A percentile compares a stretch with the other conserved stretches of the same genome.
Evolutionary conservation across 441 rosid species (phyloP).

Genomic region (Pelargonium cotyledonis): DNA sequence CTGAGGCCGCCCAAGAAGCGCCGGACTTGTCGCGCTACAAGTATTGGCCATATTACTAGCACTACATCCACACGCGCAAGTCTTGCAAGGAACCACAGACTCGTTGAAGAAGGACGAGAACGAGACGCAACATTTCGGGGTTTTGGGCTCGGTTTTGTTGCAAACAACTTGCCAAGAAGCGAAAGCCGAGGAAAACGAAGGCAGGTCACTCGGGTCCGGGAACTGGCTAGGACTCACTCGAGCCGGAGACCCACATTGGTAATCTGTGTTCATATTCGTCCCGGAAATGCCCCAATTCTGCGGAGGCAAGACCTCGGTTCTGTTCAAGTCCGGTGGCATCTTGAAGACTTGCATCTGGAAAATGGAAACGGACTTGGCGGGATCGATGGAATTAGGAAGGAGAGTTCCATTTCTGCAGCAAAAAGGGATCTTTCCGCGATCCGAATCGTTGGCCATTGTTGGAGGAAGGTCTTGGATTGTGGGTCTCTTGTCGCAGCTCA

Average conservation of each 20-base stretch:
- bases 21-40: slow-evolving; percentile 31
- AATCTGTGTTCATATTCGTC: slow-evolving; percentile 31
- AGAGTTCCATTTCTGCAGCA: slow-evolving; percentile 53
- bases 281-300: slow-evolving; percentile 45
- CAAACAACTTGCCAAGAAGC: slow-evolving; percentile 56
- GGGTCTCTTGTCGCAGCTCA: slow-evolving; percentile 44
- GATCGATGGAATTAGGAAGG: slow-evolving; percentile 38
- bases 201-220: slow-evolving; percentile 42
- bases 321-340: slow-evolving; percentile 51
- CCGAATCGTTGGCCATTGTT: slow-evolving; percentile 34
- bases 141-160: slow-evolving; percentile 36
- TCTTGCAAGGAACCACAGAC: slow-evolving; percentile 46
- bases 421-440: slow-evolving; percentile 34
- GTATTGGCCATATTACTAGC: slow-evolving; percentile 24
- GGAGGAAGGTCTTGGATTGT: slow-evolving; percentile 42
- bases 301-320: slow-evolving; percentile 37
- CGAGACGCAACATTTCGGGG: slow-evolving; percentile 47
- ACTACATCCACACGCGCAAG: slow-evolving; percentile 52
- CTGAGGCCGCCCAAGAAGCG: slow-evolving; percentile 35
- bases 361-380: slow-evolving; percentile 34
- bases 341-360: slow-evolving; percentile 50
- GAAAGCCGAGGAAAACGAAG: slow-evolving; percentile 32
- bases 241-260: slow-evolving; percentile 39
- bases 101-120: slow-evolving; percentile 49
- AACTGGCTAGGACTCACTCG: slow-evolving; percentile 41